A percentile compares a stretch with the other conserved stretches of the same genome.
Conservation (phyloP, 108 stramenopile species). For the Nannochloropsis gaditana region DNA sequence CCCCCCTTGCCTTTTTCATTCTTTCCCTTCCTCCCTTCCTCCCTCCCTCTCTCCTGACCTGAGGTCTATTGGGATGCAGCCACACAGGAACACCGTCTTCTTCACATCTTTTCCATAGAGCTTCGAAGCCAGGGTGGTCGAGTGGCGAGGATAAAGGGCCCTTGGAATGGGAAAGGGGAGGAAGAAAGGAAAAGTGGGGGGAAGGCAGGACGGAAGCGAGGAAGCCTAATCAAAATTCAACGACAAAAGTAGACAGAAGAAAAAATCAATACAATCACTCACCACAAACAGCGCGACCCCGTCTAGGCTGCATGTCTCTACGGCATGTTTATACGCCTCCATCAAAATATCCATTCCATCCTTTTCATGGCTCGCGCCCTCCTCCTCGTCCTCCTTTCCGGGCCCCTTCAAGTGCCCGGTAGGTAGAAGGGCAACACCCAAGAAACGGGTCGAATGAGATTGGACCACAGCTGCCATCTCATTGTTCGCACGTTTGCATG, state of each 20-base stretch:
- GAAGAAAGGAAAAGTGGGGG: not conserved
- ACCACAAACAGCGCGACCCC: not conserved
- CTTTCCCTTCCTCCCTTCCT: not conserved
- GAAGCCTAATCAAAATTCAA: not conserved
- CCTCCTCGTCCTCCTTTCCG: not conserved
- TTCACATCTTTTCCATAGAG: constrained; percentile 34
- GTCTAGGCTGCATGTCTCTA: not conserved
- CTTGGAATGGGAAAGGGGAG: not conserved
- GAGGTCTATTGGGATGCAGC: constrained; percentile 50
- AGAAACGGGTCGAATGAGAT: constrained; percentile 23
- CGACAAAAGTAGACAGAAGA: not conserved
- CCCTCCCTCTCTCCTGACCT: not conserved
- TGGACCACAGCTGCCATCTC: constrained; percentile 42
- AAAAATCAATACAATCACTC: not conserved
- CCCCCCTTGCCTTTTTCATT: not conserved
- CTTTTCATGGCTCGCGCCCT: not conserved
- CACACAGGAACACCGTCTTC: constrained; percentile 33
- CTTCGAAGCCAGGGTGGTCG: constrained; percentile 44
- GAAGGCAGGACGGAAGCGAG: not conserved
- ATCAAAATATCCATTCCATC: not conserved
- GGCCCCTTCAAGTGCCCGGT: constrained; percentile 30
- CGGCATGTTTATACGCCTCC: not conserved
- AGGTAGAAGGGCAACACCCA: constrained; percentile 41
- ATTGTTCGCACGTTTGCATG: constrained; percentile 39
- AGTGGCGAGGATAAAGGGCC: constrained; percentile 26